Evolutionary conservation across 1,139 yeast species (phyloP).

Genomic region (Yamadazyma pseudoaaseri): DNA sequence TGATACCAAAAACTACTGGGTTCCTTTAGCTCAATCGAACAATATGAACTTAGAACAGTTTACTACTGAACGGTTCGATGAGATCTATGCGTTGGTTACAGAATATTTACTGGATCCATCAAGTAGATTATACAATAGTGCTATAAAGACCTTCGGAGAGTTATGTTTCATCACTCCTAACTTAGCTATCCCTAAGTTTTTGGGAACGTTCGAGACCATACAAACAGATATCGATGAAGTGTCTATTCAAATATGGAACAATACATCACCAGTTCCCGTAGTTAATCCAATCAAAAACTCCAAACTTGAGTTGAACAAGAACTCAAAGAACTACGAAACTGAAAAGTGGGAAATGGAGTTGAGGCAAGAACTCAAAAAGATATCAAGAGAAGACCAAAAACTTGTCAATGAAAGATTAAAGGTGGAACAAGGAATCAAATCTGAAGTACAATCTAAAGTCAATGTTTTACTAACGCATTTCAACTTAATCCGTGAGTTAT

Average conservation of each 20-base stretch:
- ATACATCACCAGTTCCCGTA: slow-evolving; percentile 51
- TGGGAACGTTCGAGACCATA: slow-evolving; percentile 34
- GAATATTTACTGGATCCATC: slow-evolving; percentile 7
- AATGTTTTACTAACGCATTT: slow-evolving; percentile 48
- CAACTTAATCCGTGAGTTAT: slow-evolving; percentile 51
- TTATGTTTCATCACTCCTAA: slow-evolving; percentile 70
- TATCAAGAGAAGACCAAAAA: slow-evolving; percentile 73
- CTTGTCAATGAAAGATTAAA: slow-evolving; percentile 59
- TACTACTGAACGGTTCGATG: slow-evolving; percentile 38
- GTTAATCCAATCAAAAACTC: slow-evolving; percentile 52
- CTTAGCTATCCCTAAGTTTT: slow-evolving; percentile 52
- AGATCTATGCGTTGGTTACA: slow-evolving; percentile 27
- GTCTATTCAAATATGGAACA: slow-evolving; percentile 67
- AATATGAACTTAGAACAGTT: slow-evolving; percentile 64
- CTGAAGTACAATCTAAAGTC: slow-evolving; percentile 37
- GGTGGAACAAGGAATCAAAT: slow-evolving; percentile 59
- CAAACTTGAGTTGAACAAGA: slow-evolving; percentile 49
- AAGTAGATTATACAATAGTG: slow-evolving; percentile 37
- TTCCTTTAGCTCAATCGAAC: slow-evolving; percentile 62
- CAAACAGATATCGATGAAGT: slow-evolving; percentile 29
- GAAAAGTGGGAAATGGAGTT: slow-evolving; percentile 87
- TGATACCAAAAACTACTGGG: slow-evolving; percentile 67
- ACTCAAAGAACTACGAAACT: slow-evolving; percentile 80
- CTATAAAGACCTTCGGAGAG: slow-evolving; percentile 60
- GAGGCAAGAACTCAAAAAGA: slow-evolving; percentile 70